Percentiles rank a stretch among this genome's conserved stretches.
Evolutionary conservation across 169 alveolate species (phyloP).

Genomic region (Cryptosporidium viatorum): DNA sequence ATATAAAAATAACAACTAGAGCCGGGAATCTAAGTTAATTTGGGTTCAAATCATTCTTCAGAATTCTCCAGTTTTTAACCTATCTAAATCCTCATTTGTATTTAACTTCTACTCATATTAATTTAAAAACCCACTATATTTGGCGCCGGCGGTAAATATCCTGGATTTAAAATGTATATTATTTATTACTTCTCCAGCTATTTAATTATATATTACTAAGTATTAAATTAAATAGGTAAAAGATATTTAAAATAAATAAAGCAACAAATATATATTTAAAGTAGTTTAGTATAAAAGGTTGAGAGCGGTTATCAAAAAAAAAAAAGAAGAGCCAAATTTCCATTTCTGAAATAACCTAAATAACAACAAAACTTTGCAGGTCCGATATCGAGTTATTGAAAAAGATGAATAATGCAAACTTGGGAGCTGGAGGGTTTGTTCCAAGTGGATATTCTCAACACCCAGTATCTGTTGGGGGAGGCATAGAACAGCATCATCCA

Average conservation of each 20-base stretch:
- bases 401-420: constrained; percentile 31
- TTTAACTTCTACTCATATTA: not conserved
- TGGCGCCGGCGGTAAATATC: constrained; percentile 43
- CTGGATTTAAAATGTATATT: not conserved
- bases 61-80: not conserved
- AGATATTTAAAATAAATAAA: not conserved
- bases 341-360: not conserved
- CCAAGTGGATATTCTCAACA: constrained; percentile 69
- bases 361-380: not conserved
- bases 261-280: not conserved
- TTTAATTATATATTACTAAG: not conserved
- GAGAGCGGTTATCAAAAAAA: not conserved
- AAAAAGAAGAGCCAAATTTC: constrained; percentile 32
- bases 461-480: constrained; percentile 67
- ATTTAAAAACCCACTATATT: not conserved
- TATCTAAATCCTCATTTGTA: too few species aligned
- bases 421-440: constrained; percentile 75
- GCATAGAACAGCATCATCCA: constrained; percentile 72
- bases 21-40: too few species aligned
- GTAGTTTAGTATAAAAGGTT: not conserved
- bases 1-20: too few species aligned
- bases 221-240: not conserved
- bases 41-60: too few species aligned
- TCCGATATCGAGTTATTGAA: not conserved
- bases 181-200: constrained; percentile 1